Base-by-base conservation (phyloP, 441 rosid species). In the Brassica hybrid region DNA sequence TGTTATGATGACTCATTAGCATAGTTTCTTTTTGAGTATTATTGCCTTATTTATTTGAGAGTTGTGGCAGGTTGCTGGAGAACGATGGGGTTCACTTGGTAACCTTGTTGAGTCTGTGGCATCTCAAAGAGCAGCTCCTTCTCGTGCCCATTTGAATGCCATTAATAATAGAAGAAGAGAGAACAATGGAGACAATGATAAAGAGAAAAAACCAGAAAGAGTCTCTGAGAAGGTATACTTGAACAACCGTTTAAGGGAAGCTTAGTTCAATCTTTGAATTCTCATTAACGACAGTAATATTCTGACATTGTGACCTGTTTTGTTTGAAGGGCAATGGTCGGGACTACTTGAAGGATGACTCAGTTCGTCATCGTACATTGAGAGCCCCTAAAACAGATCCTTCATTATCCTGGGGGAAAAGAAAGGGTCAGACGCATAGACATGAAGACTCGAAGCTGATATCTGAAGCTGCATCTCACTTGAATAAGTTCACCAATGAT, bases 131-230 rank as follows among this genome's bases (percentile, higher is more conserved):
- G 91, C 92, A 19, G 98, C 97, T 67, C 92, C 94, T 16, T 87
- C 97, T 67, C 93, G 88, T 63, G 94, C 98, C 57, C 98, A 94
- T 85, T 81, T 94, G 71, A 87, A 82, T 85, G 97, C 97, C 43
- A 91, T 91, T 76, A 89, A 80, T 73, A 88, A 69, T 74, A 86
- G 99, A 85, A 76, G 76, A 83, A 85, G 80, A 54, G 89, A 81
- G 27, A 65, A 34, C 57, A 70, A 58, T 57, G 84, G 79, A 72
- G 85, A 88, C 38, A 52, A 48, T 13, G 69, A 25, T 71, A 57
- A 65, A 14, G 85, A 77, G 2, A 78, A 82, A 61, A 73, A 81
- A 85, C 64, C 67, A 48, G 89, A 81, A 48, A 79, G 80, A 74
- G 69, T 79, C 70, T 71, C 78, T 78, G 79, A 78, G 30, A 84